These are phyloP conservation scores for Naegleria fowleri DNA, from an alignment of 208 protist genomes.

Conservation along the genomic window DNA sequence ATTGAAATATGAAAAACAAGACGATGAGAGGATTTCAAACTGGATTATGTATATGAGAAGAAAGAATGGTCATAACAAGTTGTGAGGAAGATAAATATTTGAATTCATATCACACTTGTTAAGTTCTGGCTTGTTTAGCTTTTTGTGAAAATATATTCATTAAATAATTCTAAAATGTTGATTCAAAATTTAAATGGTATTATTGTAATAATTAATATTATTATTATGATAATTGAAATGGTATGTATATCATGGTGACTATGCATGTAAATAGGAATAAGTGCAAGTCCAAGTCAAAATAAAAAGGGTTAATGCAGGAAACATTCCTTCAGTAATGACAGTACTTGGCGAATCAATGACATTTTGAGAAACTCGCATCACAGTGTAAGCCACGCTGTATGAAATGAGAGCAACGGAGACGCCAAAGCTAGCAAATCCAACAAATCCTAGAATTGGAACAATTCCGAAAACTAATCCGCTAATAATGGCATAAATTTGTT, in stretches of 20 bases:
- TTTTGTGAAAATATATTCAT: too few species aligned
- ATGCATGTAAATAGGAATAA: not conserved
- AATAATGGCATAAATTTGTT: not conserved
- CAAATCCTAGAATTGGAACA: not conserved
- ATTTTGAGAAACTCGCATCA: not conserved
- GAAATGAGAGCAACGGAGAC: not conserved
- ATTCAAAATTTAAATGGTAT: too few species aligned
- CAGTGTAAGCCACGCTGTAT: not conserved
- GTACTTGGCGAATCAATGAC: not conserved
- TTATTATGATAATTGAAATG: too few species aligned
- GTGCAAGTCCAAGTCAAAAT: not conserved
- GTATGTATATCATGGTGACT: too few species aligned
- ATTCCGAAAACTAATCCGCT: not conserved
- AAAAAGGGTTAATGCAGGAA: not conserved
- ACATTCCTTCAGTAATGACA: not conserved
- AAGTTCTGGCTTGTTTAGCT: too few species aligned
- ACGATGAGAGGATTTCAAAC: not conserved
- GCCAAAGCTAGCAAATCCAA: not conserved
- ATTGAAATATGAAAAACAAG: not conserved
- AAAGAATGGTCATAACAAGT: too few species aligned
- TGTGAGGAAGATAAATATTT: too few species aligned
- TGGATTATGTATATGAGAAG: too few species aligned
- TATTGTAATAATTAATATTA: too few species aligned
- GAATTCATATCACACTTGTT: too few species aligned
- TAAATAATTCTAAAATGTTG: too few species aligned